Evolutionary conservation across 164 flowering plant genomes (phyloP).

Genomic region (Nelumbo lutea): DNA sequence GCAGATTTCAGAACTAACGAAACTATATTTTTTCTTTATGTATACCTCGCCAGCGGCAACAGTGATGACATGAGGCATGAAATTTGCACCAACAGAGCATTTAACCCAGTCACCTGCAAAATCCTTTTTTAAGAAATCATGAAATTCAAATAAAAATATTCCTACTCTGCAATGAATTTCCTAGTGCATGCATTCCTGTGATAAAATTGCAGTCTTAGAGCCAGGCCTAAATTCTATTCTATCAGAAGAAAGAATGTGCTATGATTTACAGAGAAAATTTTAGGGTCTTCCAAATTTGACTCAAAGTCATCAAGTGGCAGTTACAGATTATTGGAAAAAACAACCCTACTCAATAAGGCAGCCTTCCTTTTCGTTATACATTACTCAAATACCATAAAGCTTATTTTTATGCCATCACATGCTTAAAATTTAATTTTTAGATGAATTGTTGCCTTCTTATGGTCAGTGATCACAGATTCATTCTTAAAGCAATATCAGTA

Average conservation of each 20-base stretch:
- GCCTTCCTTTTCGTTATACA: no score
- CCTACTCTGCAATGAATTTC: background rate
- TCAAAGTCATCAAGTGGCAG: no score
- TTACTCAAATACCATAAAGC: no score
- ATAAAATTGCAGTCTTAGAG: background rate
- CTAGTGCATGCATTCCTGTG: background rate
- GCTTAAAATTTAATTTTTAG: no score
- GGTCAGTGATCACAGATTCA: background rate
- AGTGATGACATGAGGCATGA: slow-evolving; percentile 78
- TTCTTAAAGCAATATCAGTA: background rate
- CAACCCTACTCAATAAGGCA: no score
- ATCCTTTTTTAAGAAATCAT: slow-evolving; percentile 11
- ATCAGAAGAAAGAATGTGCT: background rate
- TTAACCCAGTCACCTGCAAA: slow-evolving; percentile 70
- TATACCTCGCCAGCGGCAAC: slow-evolving; percentile 84
- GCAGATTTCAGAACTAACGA: background rate
- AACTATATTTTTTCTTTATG: background rate
- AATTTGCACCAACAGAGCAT: slow-evolving; percentile 82
- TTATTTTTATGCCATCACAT: no score
- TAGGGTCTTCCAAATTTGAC: background rate
- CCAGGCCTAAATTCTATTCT: background rate
- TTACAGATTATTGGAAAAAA: no score
- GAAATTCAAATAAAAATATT: slow-evolving; percentile 1
- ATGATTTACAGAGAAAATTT: background rate
- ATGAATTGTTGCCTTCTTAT: background rate